Evolutionary conservation across 495 filamentous ascomycete genomes (phyloP).

Genomic region (Trichoderma orchidacearum): DNA sequence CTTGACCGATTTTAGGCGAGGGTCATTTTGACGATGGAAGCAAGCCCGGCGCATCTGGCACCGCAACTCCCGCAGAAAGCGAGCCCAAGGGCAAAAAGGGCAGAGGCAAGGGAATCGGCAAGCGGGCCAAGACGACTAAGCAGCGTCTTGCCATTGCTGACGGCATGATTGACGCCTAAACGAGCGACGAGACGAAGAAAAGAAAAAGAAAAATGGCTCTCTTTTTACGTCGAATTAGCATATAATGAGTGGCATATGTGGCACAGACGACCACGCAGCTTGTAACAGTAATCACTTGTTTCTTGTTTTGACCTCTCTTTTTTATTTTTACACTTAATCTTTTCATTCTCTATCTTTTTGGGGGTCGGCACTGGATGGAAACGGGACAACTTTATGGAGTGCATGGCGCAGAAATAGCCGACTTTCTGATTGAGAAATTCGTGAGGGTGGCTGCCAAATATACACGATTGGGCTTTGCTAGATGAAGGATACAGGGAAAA

Average conservation of each 20-base stretch:
- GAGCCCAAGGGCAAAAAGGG: slow-evolving; percentile 33
- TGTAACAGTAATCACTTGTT: slow-evolving; percentile 9
- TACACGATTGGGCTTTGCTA: no score
- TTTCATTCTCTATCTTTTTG: background rate
- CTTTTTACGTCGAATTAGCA: background rate
- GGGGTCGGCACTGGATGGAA: background rate
- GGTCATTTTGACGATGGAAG: slow-evolving; percentile 81
- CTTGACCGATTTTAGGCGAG: slow-evolving; percentile 48
- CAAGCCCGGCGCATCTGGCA: slow-evolving; percentile 53
- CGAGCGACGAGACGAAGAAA: background rate
- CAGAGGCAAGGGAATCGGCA: slow-evolving; percentile 44
- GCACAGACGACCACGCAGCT: background rate
- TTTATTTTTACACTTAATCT: background rate
- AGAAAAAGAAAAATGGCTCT: background rate
- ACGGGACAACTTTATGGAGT: background rate
- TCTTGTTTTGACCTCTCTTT: slow-evolving; percentile 1
- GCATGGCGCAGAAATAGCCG: background rate
- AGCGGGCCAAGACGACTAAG: slow-evolving; percentile 87
- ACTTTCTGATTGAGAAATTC: background rate
- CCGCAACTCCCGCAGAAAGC: slow-evolving; percentile 61
- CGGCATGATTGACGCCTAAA: slow-evolving; percentile 40
- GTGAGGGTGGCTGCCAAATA: background rate
- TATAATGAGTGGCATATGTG: background rate
- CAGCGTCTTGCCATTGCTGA: slow-evolving; percentile 81
- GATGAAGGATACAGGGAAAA: no score